Base-by-base conservation (phyloP, 2,329 filamentous ascomycete genomes). In the Pyrenophora tritici-repentis region DNA sequence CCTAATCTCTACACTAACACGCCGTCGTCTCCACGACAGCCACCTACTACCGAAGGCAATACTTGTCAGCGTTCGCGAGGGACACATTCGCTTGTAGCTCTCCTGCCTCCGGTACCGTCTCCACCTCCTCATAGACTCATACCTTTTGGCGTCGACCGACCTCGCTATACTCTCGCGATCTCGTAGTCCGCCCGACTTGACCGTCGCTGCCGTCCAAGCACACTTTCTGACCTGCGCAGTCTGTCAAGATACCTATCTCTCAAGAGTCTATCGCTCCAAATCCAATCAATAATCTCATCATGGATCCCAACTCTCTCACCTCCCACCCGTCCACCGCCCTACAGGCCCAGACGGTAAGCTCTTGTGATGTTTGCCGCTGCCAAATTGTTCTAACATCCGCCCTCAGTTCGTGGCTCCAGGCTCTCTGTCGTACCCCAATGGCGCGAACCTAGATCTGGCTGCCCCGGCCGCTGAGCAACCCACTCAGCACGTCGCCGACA, bases 51-150 rank as follows among this genome's bases (percentile, higher is more conserved):
- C 59, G 59, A 55, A 63, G 60, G 63, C 58, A 55, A 12, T 34
- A 56, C 61, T 69, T 71, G 70, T 75, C 77, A 78, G 76, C 75
- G 72, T 75, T 76, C 79, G 80, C 81, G 80, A 90, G 91, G 89
- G 91, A 96, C 88, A 91, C 91, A 96, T 96, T 96, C 77, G 87
- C 75, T 96, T 96, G 91, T 96, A 91, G 81, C 89, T 96, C 91
- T 96, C 91, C 89, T 84, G 78, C 83, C 83, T 83, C 74, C 63
- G 82, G 79, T 81, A 81, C 75, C 78, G 65, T 60, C 58, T 62
- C 56, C 58, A 59, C 61, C 58, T 53, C 51, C 57, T 53, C 34
- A 40, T 51, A 59, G 50, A 42, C 35, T 37, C 47, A 46, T 50
- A 53, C 56, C 50, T 54, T 49, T 54, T 54, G 61, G 62, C 61